phyloP scores from a whole-genome alignment of 768 basidiomycete genomes.

The Boletus barrowsii region DNA sequence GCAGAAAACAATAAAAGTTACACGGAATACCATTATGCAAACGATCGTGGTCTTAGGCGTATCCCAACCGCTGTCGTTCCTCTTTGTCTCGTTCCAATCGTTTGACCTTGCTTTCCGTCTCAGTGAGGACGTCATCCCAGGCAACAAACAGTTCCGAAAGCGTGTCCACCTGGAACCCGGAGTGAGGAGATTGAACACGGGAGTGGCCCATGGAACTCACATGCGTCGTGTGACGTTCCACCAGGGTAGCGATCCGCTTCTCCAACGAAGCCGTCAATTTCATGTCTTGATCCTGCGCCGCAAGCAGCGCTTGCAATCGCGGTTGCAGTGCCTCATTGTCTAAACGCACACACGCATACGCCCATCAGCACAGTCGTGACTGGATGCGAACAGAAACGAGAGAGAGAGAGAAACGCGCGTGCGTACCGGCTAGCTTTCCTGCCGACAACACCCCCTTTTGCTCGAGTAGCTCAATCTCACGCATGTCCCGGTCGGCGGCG shows the following conservation, averaged over 20 bases:
- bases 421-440: constrained; percentile 62
- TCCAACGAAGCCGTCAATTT: constrained; percentile 60
- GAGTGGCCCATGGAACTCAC: constrained; percentile 38
- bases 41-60: constrained; percentile 34
- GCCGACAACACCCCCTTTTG: constrained; percentile 69
- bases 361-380: background rate
- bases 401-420: background rate
- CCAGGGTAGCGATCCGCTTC: constrained; percentile 56
- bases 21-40: constrained; percentile 14
- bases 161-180: constrained; percentile 58
- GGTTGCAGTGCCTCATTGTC: constrained; percentile 65
- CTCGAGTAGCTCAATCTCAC: constrained; percentile 69
- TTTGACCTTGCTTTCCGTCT: constrained; percentile 57
- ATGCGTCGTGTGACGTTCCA: constrained; percentile 69
- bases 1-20: constrained; percentile 17
- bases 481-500: constrained; percentile 76
- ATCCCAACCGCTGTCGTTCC: constrained; percentile 60
- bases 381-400: background rate
- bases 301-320: constrained; percentile 59
- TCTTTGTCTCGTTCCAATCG: constrained; percentile 58
- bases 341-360: constrained; percentile 11
- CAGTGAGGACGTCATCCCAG: constrained; percentile 78
- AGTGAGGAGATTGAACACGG: background rate
- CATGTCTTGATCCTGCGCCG: constrained; percentile 58
- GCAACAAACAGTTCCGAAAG: constrained; percentile 81